Base-by-base conservation (phyloP, 2,329 filamentous ascomycete genomes). In the Talaromyces amestolkiae region DNA sequence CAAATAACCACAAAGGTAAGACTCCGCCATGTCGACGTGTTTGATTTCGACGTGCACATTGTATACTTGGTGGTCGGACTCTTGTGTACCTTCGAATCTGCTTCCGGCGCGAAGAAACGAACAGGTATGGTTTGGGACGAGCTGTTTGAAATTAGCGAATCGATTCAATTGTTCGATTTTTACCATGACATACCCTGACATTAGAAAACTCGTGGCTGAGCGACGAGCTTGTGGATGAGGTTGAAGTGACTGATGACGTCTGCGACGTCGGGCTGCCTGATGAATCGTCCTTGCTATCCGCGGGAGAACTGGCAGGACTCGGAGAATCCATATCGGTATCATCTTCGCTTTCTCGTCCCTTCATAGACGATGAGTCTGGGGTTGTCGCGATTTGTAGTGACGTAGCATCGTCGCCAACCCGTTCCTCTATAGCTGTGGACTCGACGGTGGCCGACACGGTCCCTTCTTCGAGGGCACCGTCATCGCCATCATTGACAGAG, bases 1-100 rank as follows among this genome's bases (percentile, higher is more conserved):
- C 69, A 99, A 83, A 77, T 97, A 98, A 58, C 95, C 95, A 75
- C 94, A 98, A 7, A 99, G 84, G 72, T 94, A 97, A 6, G 93
- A 97, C 76, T 98, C 92, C 64, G 89, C 86, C 85, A 98, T 90
- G 75, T 98, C 93, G 53, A 98, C 93, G 79, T 97, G 90, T 79
- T 98, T 97, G 70, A 99, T 92, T 75, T 97, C 93, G 2, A 99
- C 95, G 73, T 97, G 91, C 0, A 99, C 95, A 68, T 97, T 92
- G 76, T 99, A 99, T 10, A 91, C 87, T 75, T 97, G 93, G 66
- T 91, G 87, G 75, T 98, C 94, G 2, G 94, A 98, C 75, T 94
- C 91, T 74, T 99, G 95, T 15, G 91, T 96, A 65, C 95, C 95
- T 66, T 87, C 86, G 74, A 97, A 99, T 72, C 87, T 91, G 78